phyloP scores from a whole-genome alignment of 179 eudicot species.

The Beta macrorhiza region DNA sequence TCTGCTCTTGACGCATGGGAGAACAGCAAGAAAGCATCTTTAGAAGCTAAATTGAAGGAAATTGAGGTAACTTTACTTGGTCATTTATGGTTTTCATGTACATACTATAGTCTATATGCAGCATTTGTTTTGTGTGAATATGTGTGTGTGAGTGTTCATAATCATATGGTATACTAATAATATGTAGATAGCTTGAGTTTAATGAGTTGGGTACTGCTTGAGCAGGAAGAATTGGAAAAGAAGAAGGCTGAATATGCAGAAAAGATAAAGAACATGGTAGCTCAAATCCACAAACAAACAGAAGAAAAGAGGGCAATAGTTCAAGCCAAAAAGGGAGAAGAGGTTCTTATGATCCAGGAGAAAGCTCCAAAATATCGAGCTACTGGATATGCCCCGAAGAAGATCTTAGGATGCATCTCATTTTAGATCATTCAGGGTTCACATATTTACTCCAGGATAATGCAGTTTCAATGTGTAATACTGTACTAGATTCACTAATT shows the following conservation, averaged over 20 bases:
- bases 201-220: not conserved
- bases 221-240: conserved; percentile 68
- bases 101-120: not conserved
- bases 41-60: conserved; percentile 66
- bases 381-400: conserved; percentile 63
- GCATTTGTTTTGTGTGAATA: not conserved
- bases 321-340: conserved; percentile 66
- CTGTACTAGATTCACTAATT: conserved; percentile 1
- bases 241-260: conserved; percentile 82
- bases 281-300: conserved; percentile 67
- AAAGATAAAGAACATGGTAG: conserved; percentile 66
- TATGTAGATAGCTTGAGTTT: not conserved
- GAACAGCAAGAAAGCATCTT: conserved; percentile 65
- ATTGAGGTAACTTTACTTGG: conserved; percentile 47
- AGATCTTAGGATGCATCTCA: conserved; percentile 60
- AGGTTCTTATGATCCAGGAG: conserved; percentile 65
- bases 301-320: conserved; percentile 82
- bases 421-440: conserved; percentile 26
- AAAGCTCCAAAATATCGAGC: conserved; percentile 79
- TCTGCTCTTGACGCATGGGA: conserved; percentile 78
- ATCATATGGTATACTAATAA: too few relatives aligned
- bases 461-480: conserved; percentile 1
- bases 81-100: not conserved
- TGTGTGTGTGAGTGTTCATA: too few relatives aligned
- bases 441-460: not conserved